phyloP scores from a whole-genome alignment of 2,329 filamentous ascomycete species.

The Arachnomyces sp. region DNA sequence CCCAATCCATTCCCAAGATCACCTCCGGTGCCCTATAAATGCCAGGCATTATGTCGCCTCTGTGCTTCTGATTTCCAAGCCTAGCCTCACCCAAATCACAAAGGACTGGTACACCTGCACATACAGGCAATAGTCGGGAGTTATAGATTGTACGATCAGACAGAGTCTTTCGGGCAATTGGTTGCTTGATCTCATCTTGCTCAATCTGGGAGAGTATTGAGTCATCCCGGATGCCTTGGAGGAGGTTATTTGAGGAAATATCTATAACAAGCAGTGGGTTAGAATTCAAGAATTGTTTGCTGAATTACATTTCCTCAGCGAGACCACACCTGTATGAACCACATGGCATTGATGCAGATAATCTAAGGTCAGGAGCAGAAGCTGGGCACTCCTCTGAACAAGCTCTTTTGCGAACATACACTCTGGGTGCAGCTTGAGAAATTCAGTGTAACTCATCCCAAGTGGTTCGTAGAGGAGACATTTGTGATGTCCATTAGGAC shows the following conservation, averaged over 20 bases:
- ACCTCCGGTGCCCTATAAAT: conserved; percentile 28
- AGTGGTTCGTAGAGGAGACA: conserved; percentile 20
- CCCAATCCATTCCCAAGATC: conserved; percentile 36
- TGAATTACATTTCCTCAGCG: neutral
- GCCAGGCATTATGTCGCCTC: conserved; percentile 13
- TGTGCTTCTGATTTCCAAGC: conserved; percentile 25
- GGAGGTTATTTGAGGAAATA: conserved; percentile 37
- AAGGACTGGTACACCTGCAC: conserved; percentile 28
- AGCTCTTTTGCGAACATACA: conserved; percentile 16
- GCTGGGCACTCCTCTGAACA: conserved; percentile 52
- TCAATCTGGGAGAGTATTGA: conserved; percentile 29
- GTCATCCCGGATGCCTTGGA: conserved; percentile 30
- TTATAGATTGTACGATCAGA: conserved; percentile 32
- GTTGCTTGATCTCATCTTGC: conserved; percentile 29
- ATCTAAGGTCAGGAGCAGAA: conserved; percentile 77
- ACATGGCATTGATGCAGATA: conserved; percentile 80
- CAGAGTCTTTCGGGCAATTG: conserved; percentile 33
- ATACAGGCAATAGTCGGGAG: conserved; percentile 28
- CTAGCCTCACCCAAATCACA: conserved; percentile 43
- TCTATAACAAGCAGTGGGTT: conserved; percentile 14
- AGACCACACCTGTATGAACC: conserved; percentile 18
- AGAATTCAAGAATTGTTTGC: conserved; percentile 4
- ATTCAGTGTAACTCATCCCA: conserved; percentile 15
- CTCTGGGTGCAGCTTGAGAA: conserved; percentile 16
- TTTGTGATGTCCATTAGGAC: conserved; percentile 16